Evolutionary conservation across 345 rosid species (phyloP), one percentile per base, ranked within the genome.

Genomic region (Aurinia saxatilis): DNA sequence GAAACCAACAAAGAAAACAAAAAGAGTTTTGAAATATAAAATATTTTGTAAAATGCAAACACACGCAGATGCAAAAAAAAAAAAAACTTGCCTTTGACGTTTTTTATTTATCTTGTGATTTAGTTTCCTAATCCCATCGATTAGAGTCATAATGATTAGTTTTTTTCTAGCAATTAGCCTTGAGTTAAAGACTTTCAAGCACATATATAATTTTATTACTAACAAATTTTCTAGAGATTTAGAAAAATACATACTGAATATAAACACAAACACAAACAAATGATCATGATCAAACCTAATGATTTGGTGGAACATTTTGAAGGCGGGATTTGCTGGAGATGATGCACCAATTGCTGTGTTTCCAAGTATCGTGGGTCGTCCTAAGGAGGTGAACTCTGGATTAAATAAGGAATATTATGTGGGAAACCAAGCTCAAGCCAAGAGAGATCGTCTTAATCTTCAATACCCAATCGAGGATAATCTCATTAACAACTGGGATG

Each of bases 321-420:
- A 75, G 82, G 82, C 80, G 45, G 80, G 78, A 59, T 73, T 60
- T 44, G 66, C 60, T 29, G 78, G 82, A 9, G 63, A 66, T 6
- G 82, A 75, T 72, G 73, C 71, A 15, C 82, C 79, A 31, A 57
- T 46, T 21, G 60, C 60, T 25, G 61, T 63, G 46, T 78, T 78
- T 30, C 76, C 82, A 15, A 78, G 79, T 65, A 59, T 72, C 12
- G 72, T 76, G 33, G 69, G 69, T 44, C 69, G 69, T 33, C 61
- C 61, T 45, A 44, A 0, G 30, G 52, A 35, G 12, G 61, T 65
- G 50, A 42, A 53, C 53, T 9, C 33, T 39, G 60, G 59, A 12
- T 21, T 34, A 42, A 0, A 1, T 44, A 44, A 53, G 6, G 18
- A 65, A 0, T 16, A 8, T 3, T 65, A 8, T 42, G 70, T 65